A percentile compares a stretch with the other conserved stretches of the same genome.
These are phyloP conservation scores for Neofusicoccum cordaticola DNA, from an alignment of 2,329 filamentous ascomycete genomes.

Conservation along the genomic window DNA sequence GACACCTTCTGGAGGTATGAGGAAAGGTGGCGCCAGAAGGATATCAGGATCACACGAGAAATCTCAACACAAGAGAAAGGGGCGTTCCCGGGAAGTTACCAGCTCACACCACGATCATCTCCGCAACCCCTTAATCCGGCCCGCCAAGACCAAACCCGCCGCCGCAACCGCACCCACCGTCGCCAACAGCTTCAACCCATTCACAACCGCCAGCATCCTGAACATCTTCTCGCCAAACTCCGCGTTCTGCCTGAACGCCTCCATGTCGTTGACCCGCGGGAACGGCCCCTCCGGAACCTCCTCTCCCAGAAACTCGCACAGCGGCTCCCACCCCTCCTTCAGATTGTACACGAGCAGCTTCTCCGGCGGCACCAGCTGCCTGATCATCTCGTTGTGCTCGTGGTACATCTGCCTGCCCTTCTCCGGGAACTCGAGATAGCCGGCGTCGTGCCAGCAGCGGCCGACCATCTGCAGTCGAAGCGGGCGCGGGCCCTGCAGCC, in stretches of 20 bases:
- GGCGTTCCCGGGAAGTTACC: too few species aligned
- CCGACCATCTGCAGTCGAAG: background rate
- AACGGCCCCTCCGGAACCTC: slow-evolving; percentile 36
- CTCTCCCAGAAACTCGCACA: slow-evolving; percentile 43
- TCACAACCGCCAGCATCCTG: background rate
- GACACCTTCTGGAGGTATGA: background rate
- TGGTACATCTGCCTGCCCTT: background rate
- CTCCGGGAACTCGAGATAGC: background rate
- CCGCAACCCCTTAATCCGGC: background rate
- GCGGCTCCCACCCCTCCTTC: slow-evolving; percentile 44
- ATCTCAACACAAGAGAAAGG: too few species aligned
- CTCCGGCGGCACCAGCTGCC: background rate
- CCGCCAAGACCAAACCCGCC: background rate
- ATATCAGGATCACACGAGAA: too few species aligned
- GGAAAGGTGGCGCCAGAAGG: too few species aligned
- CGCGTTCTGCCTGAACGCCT: background rate
- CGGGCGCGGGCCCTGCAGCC: background rate
- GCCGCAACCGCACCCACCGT: background rate
- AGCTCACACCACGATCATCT: background rate
- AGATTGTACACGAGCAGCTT: slow-evolving; percentile 36
- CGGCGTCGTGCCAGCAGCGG: background rate
- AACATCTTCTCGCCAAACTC: background rate
- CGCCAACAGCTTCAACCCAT: background rate
- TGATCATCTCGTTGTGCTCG: background rate
- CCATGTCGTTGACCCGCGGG: slow-evolving; percentile 21